Base-by-base conservation (phyloP, 1,139 yeast species). In the Candida dubliniensis region DNA sequence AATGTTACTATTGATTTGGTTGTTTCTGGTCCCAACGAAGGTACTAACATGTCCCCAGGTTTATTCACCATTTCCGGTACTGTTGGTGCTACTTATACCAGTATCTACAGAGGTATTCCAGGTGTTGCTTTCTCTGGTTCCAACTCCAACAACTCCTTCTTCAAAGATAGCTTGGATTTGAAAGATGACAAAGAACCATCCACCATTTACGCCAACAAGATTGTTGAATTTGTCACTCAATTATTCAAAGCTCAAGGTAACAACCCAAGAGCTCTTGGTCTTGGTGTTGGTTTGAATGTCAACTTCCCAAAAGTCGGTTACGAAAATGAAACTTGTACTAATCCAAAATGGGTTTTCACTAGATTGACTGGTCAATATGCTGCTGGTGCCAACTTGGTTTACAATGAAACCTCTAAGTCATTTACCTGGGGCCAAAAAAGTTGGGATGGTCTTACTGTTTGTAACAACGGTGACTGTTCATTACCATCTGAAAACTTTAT, bases 21-120 rank as follows among this genome's bases (percentile, higher is more conserved):
- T 47, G 77, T 74, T 41, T 56, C 69, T 38, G 79, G 77, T 48
- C 77, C 77, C 36, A 74, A 74, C 55, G 77, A 74, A 59, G 79
- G 78, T 50, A 56, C 63, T 43, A 74, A 74, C 62, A 48, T 62
- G 52, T 65, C 72, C 36, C 72, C 74, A 35, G 75, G 71, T 36
- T 25, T 44, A 36, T 58, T 60, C 50, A 67, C 77, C 35, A 50
- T 67, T 41, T 69, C 76, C 12, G 79, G 78, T 50, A 74, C 79
- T 37, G 65, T 71, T 52, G 77, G 74, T 54, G 78, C 77, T 43
- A 58, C 75, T 42, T 71, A 71, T 61, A 61, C 63, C 48, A 60
- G 76, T 32, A 68, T 71, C 36, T 70, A 71, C 63, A 63, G 77
- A 54, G 69, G 71, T 33, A 38, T 62, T 42, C 77, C 78, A 36